Conservation (phyloP, 345 rosid species). For the Citrus cavaleriei region DNA sequence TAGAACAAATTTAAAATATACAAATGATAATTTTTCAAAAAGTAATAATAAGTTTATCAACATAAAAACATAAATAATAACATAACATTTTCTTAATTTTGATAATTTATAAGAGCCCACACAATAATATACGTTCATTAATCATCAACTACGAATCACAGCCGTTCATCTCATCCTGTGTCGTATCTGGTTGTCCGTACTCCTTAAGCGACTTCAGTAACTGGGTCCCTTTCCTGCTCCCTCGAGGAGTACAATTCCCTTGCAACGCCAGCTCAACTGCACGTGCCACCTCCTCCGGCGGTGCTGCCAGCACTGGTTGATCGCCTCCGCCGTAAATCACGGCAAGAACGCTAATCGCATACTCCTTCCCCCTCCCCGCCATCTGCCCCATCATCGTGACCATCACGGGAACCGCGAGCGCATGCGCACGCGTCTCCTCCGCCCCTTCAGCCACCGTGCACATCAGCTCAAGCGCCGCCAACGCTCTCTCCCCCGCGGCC, state of each 20-base stretch:
- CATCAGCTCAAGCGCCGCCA: conserved; percentile 79
- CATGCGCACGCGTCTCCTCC: conserved; percentile 72
- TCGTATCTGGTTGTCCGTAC: conserved; percentile 51
- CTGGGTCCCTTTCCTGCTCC: conserved; percentile 78
- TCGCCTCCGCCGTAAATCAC: conserved; percentile 48
- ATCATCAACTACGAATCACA: conserved; percentile 17
- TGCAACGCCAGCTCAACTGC: conserved; percentile 76
- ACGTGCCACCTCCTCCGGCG: conserved; percentile 83
- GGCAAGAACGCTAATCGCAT: conserved; percentile 71
- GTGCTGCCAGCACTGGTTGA: conserved; percentile 38
- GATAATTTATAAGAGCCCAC: not conserved
- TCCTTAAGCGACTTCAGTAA: conserved; percentile 66
- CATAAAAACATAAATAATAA: too few relatives aligned
- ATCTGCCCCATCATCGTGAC: conserved; percentile 83
- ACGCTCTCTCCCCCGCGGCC: conserved; percentile 66
- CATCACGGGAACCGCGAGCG: conserved; percentile 88
- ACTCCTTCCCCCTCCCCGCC: conserved; percentile 77
- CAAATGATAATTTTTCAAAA: too few relatives aligned
- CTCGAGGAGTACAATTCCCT: conserved; percentile 74
- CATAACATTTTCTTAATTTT: too few relatives aligned
- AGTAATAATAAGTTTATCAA: too few relatives aligned
- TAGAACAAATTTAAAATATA: too few relatives aligned
- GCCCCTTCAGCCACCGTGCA: conserved; percentile 78
- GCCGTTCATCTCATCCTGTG: conserved; percentile 34
- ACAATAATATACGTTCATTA: not conserved